These are phyloP conservation scores for Leishmania tropica DNA, from an alignment of 208 protist genomes.

Conservation along the genomic window DNA sequence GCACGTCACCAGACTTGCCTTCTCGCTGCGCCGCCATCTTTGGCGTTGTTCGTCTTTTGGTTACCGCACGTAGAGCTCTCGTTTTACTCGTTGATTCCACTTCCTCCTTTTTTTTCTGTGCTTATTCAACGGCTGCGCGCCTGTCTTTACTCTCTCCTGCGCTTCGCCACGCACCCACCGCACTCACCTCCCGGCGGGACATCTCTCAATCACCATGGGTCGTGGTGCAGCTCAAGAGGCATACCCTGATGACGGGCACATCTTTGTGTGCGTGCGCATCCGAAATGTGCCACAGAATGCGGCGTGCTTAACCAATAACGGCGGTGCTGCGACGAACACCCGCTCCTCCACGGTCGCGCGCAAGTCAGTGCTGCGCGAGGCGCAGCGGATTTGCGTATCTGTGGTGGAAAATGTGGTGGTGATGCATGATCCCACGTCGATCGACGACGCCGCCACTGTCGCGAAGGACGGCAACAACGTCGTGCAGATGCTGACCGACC, in stretches of 20 bases:
- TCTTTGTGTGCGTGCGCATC: conserved; percentile 78
- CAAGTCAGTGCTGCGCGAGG: conserved; percentile 28
- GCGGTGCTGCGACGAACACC: conserved; percentile 15
- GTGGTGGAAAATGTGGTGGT: conserved; percentile 75
- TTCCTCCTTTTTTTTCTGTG: background rate
- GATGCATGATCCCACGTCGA: conserved; percentile 64
- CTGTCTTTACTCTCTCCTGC: background rate
- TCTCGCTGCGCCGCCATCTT: background rate
- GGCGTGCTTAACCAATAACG: conserved; percentile 25
- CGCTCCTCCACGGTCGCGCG: conserved; percentile 15
- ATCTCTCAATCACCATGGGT: background rate
- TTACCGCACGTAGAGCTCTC: background rate
- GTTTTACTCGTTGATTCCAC: background rate
- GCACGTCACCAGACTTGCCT: background rate
- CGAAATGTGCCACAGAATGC: conserved; percentile 49
- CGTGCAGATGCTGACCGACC: conserved; percentile 59
- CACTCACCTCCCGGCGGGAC: background rate
- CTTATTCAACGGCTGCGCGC: background rate
- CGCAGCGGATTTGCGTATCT: conserved; percentile 71
- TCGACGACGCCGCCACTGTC: conserved; percentile 54
- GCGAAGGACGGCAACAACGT: conserved; percentile 67
- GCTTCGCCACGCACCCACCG: background rate
- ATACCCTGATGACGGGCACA: conserved; percentile 76
- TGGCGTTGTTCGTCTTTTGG: background rate
- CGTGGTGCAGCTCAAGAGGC: conserved; percentile 1